A percentile compares a stretch with the other conserved stretches of the same genome.
These are phyloP conservation scores for Mucor plumbeus DNA, from an alignment of 371 early-diverging fungal species.

Conservation along the genomic window DNA sequence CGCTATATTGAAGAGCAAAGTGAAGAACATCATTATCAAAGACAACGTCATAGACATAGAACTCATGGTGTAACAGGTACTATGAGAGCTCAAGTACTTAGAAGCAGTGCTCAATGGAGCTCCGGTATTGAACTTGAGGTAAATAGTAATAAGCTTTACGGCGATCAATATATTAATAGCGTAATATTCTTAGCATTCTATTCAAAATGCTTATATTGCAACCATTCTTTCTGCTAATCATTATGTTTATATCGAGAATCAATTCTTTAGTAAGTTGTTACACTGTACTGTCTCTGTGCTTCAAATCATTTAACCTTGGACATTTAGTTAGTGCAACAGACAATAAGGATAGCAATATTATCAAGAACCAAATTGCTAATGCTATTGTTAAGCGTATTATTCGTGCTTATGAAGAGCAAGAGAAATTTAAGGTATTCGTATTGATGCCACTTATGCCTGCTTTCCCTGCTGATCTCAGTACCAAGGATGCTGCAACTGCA, in stretches of 20 bases:
- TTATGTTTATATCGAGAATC: constrained; percentile 96
- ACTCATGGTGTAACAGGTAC: constrained; percentile 49
- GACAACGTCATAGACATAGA: constrained; percentile 39
- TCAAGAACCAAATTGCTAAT: constrained; percentile 80
- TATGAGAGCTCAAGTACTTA: constrained; percentile 72
- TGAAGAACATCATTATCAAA: constrained; percentile 21
- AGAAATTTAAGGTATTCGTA: constrained; percentile 86
- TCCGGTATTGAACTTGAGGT: constrained; percentile 63
- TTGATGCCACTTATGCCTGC: constrained; percentile 94
- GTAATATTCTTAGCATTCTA: constrained; percentile 65
- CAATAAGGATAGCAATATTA: constrained; percentile 48
- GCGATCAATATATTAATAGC: not conserved
- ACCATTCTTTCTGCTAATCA: constrained; percentile 79
- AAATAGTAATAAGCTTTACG: constrained; percentile 5
- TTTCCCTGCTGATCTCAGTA: constrained; percentile 83
- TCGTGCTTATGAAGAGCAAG: constrained; percentile 70
- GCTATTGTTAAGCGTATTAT: constrained; percentile 83
- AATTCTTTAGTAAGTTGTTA: constrained; percentile 83
- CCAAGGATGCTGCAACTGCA: constrained; percentile 78
- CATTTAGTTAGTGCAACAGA: constrained; percentile 68
- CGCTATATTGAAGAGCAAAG: constrained; percentile 31
- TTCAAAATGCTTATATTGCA: constrained; percentile 84
- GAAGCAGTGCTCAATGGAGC: constrained; percentile 75
- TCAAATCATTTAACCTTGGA: not conserved
- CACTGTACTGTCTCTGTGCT: not conserved